Base-by-base conservation (phyloP, 768 basidiomycete genomes). In the Suillus subluteus region DNA sequence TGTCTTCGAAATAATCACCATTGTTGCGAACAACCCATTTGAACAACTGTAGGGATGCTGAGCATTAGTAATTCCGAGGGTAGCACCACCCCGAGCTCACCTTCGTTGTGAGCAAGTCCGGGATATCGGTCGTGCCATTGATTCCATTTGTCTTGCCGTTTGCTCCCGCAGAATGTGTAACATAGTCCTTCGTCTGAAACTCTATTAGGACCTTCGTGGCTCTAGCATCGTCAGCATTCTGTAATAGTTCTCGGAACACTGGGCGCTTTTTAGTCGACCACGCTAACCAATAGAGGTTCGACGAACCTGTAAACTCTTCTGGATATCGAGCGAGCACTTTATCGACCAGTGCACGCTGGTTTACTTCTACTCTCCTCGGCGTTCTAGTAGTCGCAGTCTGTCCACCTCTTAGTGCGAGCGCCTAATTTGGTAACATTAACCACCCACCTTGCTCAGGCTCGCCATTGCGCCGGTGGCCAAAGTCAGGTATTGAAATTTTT, bases 171-270 rank as follows among this genome's bases (percentile, higher is more conserved):
- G 52, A 46, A 44, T 59, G 44, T 13, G 69, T 54, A 38, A 69
- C 40, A 43, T 41, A 69, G 50, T 62, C 64, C 41, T 65, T 50
- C 1, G 79, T 80, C 54, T 75, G 70, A 65, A 83, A 83, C 44
- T 76, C 75, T 6, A 84, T 71, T 66, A 82, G 73, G 11, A 82
- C 75, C 0, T 58, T 67, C 23, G 63, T 74, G 1, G 81, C 75
- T 4, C 74, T 78, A 0, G 80, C 85, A 74, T 87, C 85, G 67
- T 86, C 85, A 18, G 86, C 84, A 72, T 88, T 88, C 71, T 87
- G 86, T 15, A 87, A 72, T 23, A 88, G 75, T 70, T 87, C 87
- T 62, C 87, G 74, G 64, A 84, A 82, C 43, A 87, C 83, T 78
- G 58, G 4, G n/a, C n/a, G 44, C 23, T 30, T 37, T n/a, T 32